Conservation (phyloP, 805 yeast genomes). For the Maudiozyma pseudohumilis region DNA sequence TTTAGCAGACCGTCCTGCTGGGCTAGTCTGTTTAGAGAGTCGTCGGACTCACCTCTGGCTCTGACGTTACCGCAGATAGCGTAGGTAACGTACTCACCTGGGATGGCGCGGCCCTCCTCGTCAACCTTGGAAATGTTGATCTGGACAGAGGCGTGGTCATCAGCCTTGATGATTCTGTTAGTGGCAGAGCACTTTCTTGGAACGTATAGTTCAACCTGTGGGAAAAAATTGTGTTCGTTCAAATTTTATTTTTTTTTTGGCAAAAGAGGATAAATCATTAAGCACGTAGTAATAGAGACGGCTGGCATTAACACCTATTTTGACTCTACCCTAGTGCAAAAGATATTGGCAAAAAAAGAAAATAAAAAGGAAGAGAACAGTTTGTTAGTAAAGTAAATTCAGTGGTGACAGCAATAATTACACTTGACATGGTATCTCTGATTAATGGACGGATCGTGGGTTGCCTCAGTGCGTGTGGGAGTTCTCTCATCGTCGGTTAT, state of each 20-base stretch:
- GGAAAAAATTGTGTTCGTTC: not conserved
- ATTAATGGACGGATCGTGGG: no score
- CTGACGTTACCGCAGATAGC: conserved; percentile 96
- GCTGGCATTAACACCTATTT: no score
- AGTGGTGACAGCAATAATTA: no score
- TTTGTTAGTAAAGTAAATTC: no score
- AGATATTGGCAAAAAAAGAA: no score
- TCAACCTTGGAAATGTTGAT: conserved; percentile 98
- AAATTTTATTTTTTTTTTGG: no score
- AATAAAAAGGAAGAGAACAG: no score
- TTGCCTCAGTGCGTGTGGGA: no score
- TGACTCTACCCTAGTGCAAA: no score
- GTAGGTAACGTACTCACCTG: conserved; percentile 86
- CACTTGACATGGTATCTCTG: no score
- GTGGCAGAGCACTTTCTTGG: conserved; percentile 99
- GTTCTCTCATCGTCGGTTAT: no score
- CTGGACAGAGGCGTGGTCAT: conserved; percentile 99
- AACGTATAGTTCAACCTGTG: conserved; percentile 97
- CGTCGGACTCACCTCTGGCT: conserved; percentile 99
- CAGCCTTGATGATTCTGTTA: conserved; percentile 99
- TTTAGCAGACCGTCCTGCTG: conserved; percentile 96
- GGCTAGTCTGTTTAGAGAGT: conserved; percentile 97
- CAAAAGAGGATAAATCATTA: not conserved
- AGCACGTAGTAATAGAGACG: no score
- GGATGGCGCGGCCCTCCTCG: conserved; percentile 89